A percentile compares a stretch with the other conserved stretches of the same genome.
Evolutionary conservation across 768 basidiomycete species (phyloP).

Genomic region (Naganishia kalamii): DNA sequence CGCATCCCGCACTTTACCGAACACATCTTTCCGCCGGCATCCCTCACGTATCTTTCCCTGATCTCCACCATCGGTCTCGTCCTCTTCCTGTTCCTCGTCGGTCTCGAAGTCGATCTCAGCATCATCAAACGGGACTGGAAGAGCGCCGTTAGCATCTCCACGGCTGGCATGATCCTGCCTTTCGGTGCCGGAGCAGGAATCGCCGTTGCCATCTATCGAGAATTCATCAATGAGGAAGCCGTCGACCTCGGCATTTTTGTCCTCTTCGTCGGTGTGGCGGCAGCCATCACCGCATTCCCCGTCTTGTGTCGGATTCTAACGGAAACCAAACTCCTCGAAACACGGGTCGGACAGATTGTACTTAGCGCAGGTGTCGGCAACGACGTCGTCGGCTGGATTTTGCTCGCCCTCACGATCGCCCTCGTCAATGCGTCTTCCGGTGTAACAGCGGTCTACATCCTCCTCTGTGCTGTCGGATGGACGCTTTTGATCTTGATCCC

Average conservation of each 20-base stretch:
- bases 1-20: constrained; percentile 72
- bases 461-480: constrained; percentile 64
- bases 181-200: constrained; percentile 73
- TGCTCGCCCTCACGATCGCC: constrained; percentile 75
- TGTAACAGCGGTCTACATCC: constrained; percentile 69
- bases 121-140: constrained; percentile 61
- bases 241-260: constrained; percentile 75
- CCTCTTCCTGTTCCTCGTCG: constrained; percentile 66
- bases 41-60: constrained; percentile 61
- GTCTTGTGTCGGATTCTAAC: constrained; percentile 60
- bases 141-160: constrained; percentile 57
- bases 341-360: constrained; percentile 73
- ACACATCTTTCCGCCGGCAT: constrained; percentile 70
- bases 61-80: constrained; percentile 63
- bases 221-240: constrained; percentile 54
- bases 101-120: constrained; percentile 71
- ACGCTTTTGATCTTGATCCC: constrained; percentile 63
- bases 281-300: constrained; percentile 63
- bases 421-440: constrained; percentile 71
- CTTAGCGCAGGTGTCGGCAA: constrained; percentile 80
- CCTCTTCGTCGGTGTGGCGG: constrained; percentile 75
- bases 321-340: constrained; percentile 72
- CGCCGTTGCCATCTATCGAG: constrained; percentile 65
- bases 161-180: constrained; percentile 66
- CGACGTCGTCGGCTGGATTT: constrained; percentile 72